These are phyloP conservation scores for Saturnispora quitensis DNA, from an alignment of 805 yeast species.

Conservation along the genomic window DNA sequence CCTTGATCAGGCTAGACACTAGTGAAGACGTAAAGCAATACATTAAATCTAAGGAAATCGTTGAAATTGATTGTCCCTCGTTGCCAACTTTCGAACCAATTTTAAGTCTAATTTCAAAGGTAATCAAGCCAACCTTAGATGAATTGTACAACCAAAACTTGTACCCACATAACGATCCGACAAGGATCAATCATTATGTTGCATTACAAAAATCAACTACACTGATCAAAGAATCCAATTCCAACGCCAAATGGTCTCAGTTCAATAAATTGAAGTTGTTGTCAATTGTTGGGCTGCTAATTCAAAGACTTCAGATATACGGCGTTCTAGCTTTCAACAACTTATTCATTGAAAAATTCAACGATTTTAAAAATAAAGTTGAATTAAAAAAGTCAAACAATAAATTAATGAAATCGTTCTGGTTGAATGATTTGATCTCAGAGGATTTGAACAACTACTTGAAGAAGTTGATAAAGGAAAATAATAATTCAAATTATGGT, in stretches of 20 bases:
- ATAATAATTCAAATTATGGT: constrained; percentile 19
- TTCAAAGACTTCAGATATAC: constrained; percentile 63
- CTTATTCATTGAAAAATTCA: constrained; percentile 51
- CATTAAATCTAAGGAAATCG: constrained; percentile 59
- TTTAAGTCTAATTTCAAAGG: constrained; percentile 46
- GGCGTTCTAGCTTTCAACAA: constrained; percentile 72
- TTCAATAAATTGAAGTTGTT: constrained; percentile 53
- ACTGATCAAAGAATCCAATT: constrained; percentile 39
- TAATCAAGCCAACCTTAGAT: constrained; percentile 56
- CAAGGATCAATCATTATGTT: constrained; percentile 56
- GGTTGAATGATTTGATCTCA: constrained; percentile 38
- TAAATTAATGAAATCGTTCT: constrained; percentile 53
- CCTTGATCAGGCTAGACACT: constrained; percentile 80
- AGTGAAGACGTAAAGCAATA: constrained; percentile 74
- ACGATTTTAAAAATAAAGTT: constrained; percentile 50
- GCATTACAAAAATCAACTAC: constrained; percentile 57
- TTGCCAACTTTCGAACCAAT: constrained; percentile 48
- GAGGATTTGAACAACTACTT: constrained; percentile 36
- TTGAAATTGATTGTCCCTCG: constrained; percentile 45
- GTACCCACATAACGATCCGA: constrained; percentile 58
- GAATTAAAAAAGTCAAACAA: constrained; percentile 51
- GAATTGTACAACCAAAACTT: constrained; percentile 57
- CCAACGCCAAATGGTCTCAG: constrained; percentile 67
- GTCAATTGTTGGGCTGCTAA: constrained; percentile 63
- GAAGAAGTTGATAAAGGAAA: constrained; percentile 30